Evolutionary conservation across 192 early-diverging fungal genomes (phyloP), one percentile per base, ranked within the genome.

Genomic region (Mortierella antarctica): DNA sequence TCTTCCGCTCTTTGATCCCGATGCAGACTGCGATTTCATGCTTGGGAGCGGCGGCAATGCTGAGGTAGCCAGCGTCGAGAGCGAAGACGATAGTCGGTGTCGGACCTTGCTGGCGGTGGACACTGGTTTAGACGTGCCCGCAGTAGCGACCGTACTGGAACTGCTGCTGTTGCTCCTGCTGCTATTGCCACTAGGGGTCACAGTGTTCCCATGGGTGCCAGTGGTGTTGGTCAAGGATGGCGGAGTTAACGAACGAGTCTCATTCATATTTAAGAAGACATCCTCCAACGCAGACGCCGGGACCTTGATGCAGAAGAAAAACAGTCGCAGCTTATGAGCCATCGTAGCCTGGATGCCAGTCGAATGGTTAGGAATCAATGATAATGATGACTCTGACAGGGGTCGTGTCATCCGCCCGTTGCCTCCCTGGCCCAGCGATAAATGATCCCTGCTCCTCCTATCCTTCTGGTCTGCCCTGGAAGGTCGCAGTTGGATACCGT

Each of bases 261-360:
- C 48, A 10, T 55, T 53, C 44, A 18, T 68, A 9, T 55, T 59
- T 31, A 71, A 23, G 1, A 79, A 21, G 0, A 67, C 64, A 4
- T 71, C 57, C 5, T 45, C 48, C 41, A 79, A 14, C 2, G 55
- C 69, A 8, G 55, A 51, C 4, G 63, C 51, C 4, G 67, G 15
- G 44, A 79, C 52, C 44, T 66, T 70, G 53, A 80, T 72, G 59
- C 77, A 80, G 44, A 80, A 80, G 65, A 71, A 80, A n/a, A 49
- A 72, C 47, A 80, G 53, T 0, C 60, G 42, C 12, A 71, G 40
- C 45, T 57, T 70, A 21, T 63, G 64, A 11, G 65, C 53, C 69
- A 72, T 62, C 5, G 59, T 62, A 0, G 49, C 70, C 15, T 63
- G 69, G 12, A 80, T 58, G 31, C 31, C 31, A 31, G 31, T 31